Evolutionary conservation across 257 asterid genomes (phyloP).

Genomic region (Petrea volubilis): DNA sequence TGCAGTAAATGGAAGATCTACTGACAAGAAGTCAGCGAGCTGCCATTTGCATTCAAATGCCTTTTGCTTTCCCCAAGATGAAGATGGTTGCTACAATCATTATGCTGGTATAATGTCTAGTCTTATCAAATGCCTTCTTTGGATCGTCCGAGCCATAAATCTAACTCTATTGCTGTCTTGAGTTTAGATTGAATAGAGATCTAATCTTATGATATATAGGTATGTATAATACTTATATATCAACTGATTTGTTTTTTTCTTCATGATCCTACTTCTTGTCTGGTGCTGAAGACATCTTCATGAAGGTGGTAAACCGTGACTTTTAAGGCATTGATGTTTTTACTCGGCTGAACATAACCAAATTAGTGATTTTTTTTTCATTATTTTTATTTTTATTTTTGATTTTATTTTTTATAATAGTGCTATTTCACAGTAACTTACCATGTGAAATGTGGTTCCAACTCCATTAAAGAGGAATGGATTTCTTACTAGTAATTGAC

Average conservation of each 20-base stretch:
- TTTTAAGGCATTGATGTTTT: neutral
- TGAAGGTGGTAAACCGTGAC: neutral
- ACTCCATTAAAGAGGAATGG: neutral
- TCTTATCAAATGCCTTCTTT: conserved; percentile 5
- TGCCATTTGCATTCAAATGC: conserved; percentile 53
- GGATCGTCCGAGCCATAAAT: neutral
- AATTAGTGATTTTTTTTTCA: neutral
- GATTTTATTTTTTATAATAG: too few relatives aligned
- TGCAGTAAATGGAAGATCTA: conserved; percentile 59
- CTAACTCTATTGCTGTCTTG: neutral
- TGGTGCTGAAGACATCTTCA: neutral
- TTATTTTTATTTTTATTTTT: too few relatives aligned
- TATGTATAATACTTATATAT: neutral
- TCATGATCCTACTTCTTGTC: neutral
- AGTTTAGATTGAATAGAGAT: neutral
- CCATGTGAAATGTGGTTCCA: neutral
- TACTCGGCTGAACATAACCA: conserved; percentile 6
- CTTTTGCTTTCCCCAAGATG: conserved; percentile 52
- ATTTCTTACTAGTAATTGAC: neutral
- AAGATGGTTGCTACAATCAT: conserved; percentile 50
- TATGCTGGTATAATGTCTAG: conserved; percentile 42
- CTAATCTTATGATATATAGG: neutral
- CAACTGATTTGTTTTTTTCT: neutral
- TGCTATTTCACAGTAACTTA: neutral
- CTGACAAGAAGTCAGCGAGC: conserved; percentile 49